These are phyloP conservation scores for Coelastrella sp. DNA, from an alignment of 139 green algal species.

Conservation along the genomic window DNA sequence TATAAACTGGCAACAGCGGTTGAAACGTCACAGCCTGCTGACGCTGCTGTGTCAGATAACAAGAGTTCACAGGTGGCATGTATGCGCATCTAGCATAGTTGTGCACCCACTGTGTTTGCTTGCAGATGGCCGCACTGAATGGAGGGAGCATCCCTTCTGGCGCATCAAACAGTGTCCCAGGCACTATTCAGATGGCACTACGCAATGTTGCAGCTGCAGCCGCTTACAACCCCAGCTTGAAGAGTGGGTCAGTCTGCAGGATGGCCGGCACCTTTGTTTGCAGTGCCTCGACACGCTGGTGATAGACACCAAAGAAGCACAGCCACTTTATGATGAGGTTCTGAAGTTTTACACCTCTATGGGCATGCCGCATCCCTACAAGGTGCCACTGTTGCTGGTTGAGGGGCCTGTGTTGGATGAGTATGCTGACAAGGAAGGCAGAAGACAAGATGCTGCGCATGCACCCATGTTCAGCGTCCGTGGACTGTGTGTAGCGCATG, in stretches of 20 bases:
- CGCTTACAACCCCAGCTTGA: conserved; percentile 53
- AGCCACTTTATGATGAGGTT: conserved; percentile 83
- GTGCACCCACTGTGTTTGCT: too few relatives aligned
- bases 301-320: conserved; percentile 80
- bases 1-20: too few relatives aligned
- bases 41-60: too few relatives aligned
- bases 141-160: conserved; percentile 74
- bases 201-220: conserved; percentile 76
- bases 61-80: too few relatives aligned
- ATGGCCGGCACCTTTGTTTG: conserved; percentile 86
- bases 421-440: conserved; percentile 53
- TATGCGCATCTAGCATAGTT: too few relatives aligned
- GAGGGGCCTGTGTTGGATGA: conserved; percentile 58
- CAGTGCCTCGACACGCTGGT: conserved; percentile 80
- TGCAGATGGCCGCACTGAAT: conserved; percentile 61
- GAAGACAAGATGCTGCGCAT: conserved; percentile 45
- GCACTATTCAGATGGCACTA: conserved; percentile 71
- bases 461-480: conserved; percentile 81
- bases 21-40: too few relatives aligned
- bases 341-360: conserved; percentile 66
- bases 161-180: conserved; percentile 63
- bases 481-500: conserved; percentile 82
- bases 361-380: conserved; percentile 69
- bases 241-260: conserved; percentile 50
- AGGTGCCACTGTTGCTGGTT: conserved; percentile 85